Percentiles rank a stretch among this genome's conserved stretches.
Conservation (phyloP, 805 yeast species). For the Pichia phayaonensis region DNA sequence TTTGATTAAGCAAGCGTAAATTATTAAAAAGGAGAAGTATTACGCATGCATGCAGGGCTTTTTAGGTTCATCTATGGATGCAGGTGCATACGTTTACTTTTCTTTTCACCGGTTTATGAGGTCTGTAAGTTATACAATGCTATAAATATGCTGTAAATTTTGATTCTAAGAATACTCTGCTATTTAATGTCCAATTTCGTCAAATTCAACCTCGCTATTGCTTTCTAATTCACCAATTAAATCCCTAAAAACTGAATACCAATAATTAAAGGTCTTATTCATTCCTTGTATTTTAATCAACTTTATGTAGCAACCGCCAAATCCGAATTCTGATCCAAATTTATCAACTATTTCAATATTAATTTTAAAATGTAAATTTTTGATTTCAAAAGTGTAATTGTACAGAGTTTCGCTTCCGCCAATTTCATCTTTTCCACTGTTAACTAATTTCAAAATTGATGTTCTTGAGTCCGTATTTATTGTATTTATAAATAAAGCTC, state of each 20-base stretch:
- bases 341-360: slow-evolving; percentile 20
- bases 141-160: not conserved
- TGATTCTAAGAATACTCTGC: not conserved
- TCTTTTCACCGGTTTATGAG: too few relatives aligned
- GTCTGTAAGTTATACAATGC: not conserved
- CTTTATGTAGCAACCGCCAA: slow-evolving; percentile 26
- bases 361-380: slow-evolving; percentile 8
- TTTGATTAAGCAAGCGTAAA: too few relatives aligned
- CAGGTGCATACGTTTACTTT: too few relatives aligned
- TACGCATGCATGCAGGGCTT: too few relatives aligned
- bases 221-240: slow-evolving; percentile 5
- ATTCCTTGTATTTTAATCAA: slow-evolving; percentile 18
- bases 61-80: too few relatives aligned
- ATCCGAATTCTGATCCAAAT: slow-evolving; percentile 26
- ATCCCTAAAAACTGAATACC: slow-evolving; percentile 13
- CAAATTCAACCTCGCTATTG: not conserved
- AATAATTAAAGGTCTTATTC: slow-evolving; percentile 13
- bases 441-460: not conserved
- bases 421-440: not conserved
- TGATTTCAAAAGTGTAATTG: slow-evolving; percentile 9
- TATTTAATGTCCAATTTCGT: not conserved
- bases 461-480: slow-evolving; percentile 1
- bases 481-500: slow-evolving; percentile 1
- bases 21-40: too few relatives aligned
- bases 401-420: slow-evolving; percentile 1